A percentile compares a stretch with the other conserved stretches of the same genome.
Evolutionary conservation across 805 yeast species (phyloP).

Genomic region (Ogataea pilisensis): DNA sequence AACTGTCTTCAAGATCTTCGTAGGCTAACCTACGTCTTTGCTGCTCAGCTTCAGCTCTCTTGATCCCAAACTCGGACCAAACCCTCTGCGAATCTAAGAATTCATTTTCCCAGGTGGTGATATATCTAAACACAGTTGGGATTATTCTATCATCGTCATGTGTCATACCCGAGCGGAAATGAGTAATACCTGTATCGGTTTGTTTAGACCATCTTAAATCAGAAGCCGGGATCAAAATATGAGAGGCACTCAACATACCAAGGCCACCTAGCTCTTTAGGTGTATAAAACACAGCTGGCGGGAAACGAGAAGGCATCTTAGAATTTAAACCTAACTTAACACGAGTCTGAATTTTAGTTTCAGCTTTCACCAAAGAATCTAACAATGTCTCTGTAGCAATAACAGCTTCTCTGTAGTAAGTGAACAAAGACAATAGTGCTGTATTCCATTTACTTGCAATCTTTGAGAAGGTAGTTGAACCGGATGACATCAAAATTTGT

Average conservation of each 20-base stretch:
- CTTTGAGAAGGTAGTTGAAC: slow-evolving; percentile 91
- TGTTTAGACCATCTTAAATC: slow-evolving; percentile 89
- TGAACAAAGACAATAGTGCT: slow-evolving; percentile 76
- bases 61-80: slow-evolving; percentile 95
- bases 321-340: slow-evolving; percentile 94
- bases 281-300: slow-evolving; percentile 97
- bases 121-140: slow-evolving; percentile 90
- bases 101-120: slow-evolving; percentile 96
- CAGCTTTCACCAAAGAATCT: slow-evolving; percentile 83
- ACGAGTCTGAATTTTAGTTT: slow-evolving; percentile 88
- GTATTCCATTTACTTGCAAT: slow-evolving; percentile 97
- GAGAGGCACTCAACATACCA: slow-evolving; percentile 97
- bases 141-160: slow-evolving; percentile 75
- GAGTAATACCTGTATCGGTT: slow-evolving; percentile 91
- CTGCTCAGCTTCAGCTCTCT: slow-evolving; percentile 79
- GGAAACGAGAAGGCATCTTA: slow-evolving; percentile 97
- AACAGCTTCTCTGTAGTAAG: slow-evolving; percentile 92
- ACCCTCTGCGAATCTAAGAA: slow-evolving; percentile 91
- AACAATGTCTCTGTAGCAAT: slow-evolving; percentile 74
- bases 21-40: slow-evolving; percentile 82
- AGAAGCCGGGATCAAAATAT: slow-evolving; percentile 88
- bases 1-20: slow-evolving; percentile 89
- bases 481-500: slow-evolving; percentile 91
- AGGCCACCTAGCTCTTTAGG: slow-evolving; percentile 97
- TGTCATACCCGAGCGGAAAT: slow-evolving; percentile 90